Evolutionary conservation across 768 basidiomycete genomes (phyloP).

Genomic region (Lepiota subincarnata): DNA sequence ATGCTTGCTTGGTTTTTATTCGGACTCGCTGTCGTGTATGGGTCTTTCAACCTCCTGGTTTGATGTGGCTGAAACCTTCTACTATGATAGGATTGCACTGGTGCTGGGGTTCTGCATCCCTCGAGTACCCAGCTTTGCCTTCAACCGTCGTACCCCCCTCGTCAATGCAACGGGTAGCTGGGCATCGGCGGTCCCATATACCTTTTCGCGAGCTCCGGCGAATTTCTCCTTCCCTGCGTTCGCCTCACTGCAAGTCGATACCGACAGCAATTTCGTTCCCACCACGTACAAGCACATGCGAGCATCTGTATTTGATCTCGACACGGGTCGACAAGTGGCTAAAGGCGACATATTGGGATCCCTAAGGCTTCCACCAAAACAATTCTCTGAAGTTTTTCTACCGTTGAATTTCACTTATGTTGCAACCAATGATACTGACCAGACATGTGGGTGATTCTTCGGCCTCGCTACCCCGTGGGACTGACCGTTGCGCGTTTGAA

Average conservation of each 20-base stretch:
- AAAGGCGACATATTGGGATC: slow-evolving; percentile 53
- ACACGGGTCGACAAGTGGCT: slow-evolving; percentile 61
- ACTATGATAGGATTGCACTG: slow-evolving; percentile 50
- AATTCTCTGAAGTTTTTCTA: slow-evolving; percentile 58
- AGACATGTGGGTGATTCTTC: slow-evolving; percentile 58
- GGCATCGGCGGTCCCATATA: slow-evolving; percentile 49
- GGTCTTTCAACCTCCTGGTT: not conserved
- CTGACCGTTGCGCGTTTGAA: slow-evolving; percentile 21
- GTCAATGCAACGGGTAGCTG: slow-evolving; percentile 53
- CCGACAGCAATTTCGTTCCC: slow-evolving; percentile 70
- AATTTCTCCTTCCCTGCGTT: slow-evolving; percentile 88
- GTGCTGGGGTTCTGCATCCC: slow-evolving; percentile 79
- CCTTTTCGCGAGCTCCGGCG: slow-evolving; percentile 74
- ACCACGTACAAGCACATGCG: slow-evolving; percentile 64
- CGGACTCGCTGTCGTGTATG: slow-evolving; percentile 49
- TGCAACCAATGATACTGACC: slow-evolving; percentile 74
- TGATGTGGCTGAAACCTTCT: not conserved
- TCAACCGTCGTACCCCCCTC: slow-evolving; percentile 58
- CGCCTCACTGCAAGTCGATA: slow-evolving; percentile 75
- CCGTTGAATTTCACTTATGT: slow-evolving; percentile 84
- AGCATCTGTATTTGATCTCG: slow-evolving; percentile 68
- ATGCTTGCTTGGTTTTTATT: slow-evolving; percentile 69
- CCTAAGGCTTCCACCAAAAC: slow-evolving; percentile 61
- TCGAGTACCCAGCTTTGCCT: slow-evolving; percentile 69
- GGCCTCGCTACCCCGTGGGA: not conserved